Conservation (phyloP, 805 yeast genomes). For the Torulaspora franciscae region DNA sequence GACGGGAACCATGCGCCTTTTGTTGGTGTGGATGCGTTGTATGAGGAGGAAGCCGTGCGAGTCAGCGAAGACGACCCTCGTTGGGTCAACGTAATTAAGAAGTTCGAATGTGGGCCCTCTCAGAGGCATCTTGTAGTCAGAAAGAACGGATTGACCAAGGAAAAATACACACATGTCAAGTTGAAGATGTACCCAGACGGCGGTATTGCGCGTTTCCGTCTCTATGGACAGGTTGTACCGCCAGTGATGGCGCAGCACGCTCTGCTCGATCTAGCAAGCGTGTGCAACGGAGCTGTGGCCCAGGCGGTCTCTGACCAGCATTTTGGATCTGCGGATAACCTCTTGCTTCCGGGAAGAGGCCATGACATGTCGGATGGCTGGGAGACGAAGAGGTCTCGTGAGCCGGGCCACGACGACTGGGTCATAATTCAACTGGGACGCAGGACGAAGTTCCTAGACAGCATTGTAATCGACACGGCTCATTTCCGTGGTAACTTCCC, state of each 20-base stretch:
- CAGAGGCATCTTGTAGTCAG: conserved; percentile 80
- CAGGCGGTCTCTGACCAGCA: conserved; percentile 84
- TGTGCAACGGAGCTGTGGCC: conserved; percentile 84
- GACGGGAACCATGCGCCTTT: conserved; percentile 93
- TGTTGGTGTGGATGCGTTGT: conserved; percentile 75
- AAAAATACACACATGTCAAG: conserved; percentile 70
- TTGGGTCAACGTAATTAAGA: conserved; percentile 71
- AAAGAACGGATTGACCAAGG: conserved; percentile 47
- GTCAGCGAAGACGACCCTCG: conserved; percentile 33
- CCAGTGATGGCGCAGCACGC: conserved; percentile 59
- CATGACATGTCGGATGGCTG: conserved; percentile 97
- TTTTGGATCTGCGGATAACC: conserved; percentile 86
- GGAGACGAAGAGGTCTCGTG: conserved; percentile 91
- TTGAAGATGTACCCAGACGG: conserved; percentile 97
- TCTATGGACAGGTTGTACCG: conserved; percentile 82
- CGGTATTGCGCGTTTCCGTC: conserved; percentile 91
- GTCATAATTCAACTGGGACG: conserved; percentile 77
- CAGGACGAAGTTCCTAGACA: conserved; percentile 45
- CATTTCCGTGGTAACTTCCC: conserved; percentile 95
- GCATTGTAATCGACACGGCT: conserved; percentile 81
- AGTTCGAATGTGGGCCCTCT: conserved; percentile 81
- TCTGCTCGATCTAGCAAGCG: conserved; percentile 69
- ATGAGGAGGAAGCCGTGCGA: conserved; percentile 35
- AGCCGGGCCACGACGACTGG: conserved; percentile 86
- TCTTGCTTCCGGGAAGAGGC: conserved; percentile 90